Evolutionary conservation across 116 monocot species (phyloP), one percentile per base, ranked within the genome.

Genomic region (Dioscorea cayenensis): DNA sequence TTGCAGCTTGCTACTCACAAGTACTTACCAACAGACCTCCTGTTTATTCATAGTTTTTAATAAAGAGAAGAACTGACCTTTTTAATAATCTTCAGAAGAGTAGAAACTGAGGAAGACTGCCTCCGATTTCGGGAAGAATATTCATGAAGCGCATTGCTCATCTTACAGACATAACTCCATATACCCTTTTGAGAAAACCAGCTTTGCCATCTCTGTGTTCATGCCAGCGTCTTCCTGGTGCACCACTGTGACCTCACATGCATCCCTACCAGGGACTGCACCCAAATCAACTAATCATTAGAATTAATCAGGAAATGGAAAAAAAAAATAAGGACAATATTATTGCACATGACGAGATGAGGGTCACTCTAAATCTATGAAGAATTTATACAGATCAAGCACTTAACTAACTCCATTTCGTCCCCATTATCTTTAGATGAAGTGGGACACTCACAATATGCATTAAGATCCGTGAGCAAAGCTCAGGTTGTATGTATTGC

Each of bases 141-240:
- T 43, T 67, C 74, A 72, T 76, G 87, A 43, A 96, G 76, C 48
- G 96, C 96, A 61, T 13, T 81, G 51, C 90, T 72, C 96, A 92
- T 96, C 75, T 90, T 96, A 72, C 92, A 90, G 10, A 96, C 76
- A 66, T 86, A 96, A 69, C 77, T 88, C 96, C 96, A 96, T 60
- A 92, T 86, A 20, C 96, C 96, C 71, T 81, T 81, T 90, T 7
- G 92, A 70, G 84, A 96, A 96, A 51, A 86, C 96, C 70, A 92
- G 67, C 68, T 86, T 92, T 38, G 90, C 88, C 86, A 96, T 88
- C 78, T 96, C 90, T 27, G 79, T 71, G 59, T 96, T 96, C 73
- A 96, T 68, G 59, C 96, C 96, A 75, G 88, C 88, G 74, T 89
- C 90, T 80, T 96, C 92, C 71, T 90, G 87, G 80, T 96, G 87